phyloP scores from a whole-genome alignment of 2,329 filamentous ascomycete genomes.

The Albifimbria verrucaria region DNA sequence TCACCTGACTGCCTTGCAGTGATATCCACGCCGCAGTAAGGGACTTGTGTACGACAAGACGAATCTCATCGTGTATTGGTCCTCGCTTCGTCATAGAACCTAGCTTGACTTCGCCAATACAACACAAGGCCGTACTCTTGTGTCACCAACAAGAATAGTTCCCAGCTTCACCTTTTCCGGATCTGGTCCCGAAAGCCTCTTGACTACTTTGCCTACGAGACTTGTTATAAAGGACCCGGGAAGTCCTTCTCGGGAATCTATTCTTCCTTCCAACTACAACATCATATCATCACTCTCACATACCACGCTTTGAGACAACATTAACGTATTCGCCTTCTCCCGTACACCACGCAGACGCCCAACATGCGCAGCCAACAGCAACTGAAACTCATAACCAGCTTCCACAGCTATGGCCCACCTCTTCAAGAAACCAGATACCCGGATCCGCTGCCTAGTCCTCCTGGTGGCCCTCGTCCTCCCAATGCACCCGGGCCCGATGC shows the following conservation, averaged over 20 bases:
- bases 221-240: not conserved
- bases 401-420: constrained; percentile 4
- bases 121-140: not conserved
- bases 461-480: constrained; percentile 23
- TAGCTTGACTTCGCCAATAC: not conserved
- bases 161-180: not conserved
- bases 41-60: not conserved
- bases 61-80: not conserved
- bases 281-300: too few relatives aligned
- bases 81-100: not conserved
- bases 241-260: too few relatives aligned
- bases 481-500: constrained; percentile 21
- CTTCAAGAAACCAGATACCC: constrained; percentile 12
- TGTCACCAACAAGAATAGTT: not conserved
- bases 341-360: too few relatives aligned
- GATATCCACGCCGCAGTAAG: not conserved
- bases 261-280: too few relatives aligned
- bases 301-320: too few relatives aligned
- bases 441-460: constrained; percentile 23
- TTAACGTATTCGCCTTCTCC: too few relatives aligned
- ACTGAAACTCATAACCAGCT: not conserved
- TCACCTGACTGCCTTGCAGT: not conserved
- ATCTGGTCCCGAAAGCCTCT: not conserved
- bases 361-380: not conserved
- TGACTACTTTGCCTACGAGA: not conserved